Conservation (phyloP, 2,329 filamentous ascomycete species). For the Fusarium sp. region DNA sequence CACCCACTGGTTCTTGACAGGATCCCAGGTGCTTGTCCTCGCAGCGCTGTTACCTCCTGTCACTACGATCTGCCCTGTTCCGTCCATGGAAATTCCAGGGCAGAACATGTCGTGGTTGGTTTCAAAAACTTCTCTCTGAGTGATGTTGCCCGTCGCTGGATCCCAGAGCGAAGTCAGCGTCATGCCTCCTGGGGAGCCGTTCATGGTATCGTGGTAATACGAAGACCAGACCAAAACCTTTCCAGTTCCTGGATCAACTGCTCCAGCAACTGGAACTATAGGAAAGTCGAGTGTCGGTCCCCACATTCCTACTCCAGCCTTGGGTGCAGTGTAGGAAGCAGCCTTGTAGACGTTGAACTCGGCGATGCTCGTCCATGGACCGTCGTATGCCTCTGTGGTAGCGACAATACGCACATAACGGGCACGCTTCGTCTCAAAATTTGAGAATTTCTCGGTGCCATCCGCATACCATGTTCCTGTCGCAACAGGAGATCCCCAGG, state of each 20-base stretch:
- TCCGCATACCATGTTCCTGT: slow-evolving; percentile 29
- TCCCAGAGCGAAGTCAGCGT: slow-evolving; percentile 26
- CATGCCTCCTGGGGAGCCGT: not conserved
- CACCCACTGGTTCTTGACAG: slow-evolving; percentile 13
- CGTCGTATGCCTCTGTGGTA: not conserved
- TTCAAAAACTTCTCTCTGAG: slow-evolving; percentile 45
- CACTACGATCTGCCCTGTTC: slow-evolving; percentile 62
- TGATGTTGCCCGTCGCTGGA: slow-evolving; percentile 16
- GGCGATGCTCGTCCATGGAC: slow-evolving; percentile 30
- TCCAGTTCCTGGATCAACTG: slow-evolving; percentile 24
- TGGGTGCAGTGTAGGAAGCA: not conserved
- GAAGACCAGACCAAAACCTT: slow-evolving; percentile 25
- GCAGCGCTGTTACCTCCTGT: slow-evolving; percentile 64
- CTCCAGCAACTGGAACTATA: slow-evolving; percentile 30
- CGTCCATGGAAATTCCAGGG: slow-evolving; percentile 64
- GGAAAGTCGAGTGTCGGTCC: slow-evolving; percentile 31
- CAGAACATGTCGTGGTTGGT: slow-evolving; percentile 69
- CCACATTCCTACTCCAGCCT: slow-evolving; percentile 16
- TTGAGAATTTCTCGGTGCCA: slow-evolving; percentile 19
- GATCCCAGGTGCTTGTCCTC: slow-evolving; percentile 62
- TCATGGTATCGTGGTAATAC: not conserved
- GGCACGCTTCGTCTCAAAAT: slow-evolving; percentile 27
- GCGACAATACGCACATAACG: slow-evolving; percentile 25
- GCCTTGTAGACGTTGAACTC: slow-evolving; percentile 32
- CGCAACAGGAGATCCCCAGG: slow-evolving; percentile 23